Conservation (phyloP, 2,329 filamentous ascomycete species). For the Amesomyces nigricolor region DNA sequence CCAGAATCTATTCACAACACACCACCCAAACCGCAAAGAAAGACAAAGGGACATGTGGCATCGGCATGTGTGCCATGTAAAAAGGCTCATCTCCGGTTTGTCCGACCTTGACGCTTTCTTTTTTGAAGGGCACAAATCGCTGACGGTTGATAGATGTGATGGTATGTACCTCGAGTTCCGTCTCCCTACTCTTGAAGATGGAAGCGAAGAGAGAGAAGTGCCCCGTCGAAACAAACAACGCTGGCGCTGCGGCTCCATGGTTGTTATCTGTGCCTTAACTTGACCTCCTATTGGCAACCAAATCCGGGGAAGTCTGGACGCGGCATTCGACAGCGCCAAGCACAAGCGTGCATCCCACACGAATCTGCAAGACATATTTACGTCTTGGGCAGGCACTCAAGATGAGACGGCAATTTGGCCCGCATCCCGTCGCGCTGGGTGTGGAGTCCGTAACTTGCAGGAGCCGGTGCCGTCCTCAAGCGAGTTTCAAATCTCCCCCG, state of each 20-base stretch:
- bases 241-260: conserved; percentile 23
- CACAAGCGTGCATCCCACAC: conserved; percentile 27
- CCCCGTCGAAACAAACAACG: conserved; percentile 18
- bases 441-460: conserved; percentile 18
- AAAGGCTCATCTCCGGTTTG: conserved; percentile 67
- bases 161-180: conserved; percentile 45
- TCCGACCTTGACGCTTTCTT: neutral
- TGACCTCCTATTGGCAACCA: conserved; percentile 28
- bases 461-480: conserved; percentile 27
- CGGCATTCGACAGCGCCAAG: conserved; percentile 26
- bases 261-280: conserved; percentile 24
- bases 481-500: conserved; percentile 22
- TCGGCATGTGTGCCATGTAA: conserved; percentile 85
- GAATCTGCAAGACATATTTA: conserved; percentile 20
- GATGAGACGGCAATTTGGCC: conserved; percentile 21
- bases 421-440: conserved; percentile 9
- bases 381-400: conserved; percentile 25
- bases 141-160: conserved; percentile 50
- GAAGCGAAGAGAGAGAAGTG: conserved; percentile 4
- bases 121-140: neutral
- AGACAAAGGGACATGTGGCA: conserved; percentile 75
- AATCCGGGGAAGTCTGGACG: conserved; percentile 27
- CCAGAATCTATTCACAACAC: conserved; percentile 44
- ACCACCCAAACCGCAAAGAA: conserved; percentile 58
- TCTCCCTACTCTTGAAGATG: conserved; percentile 18